Base-by-base conservation (phyloP, 768 basidiomycete genomes). In the Xerocomus spinulosus region DNA sequence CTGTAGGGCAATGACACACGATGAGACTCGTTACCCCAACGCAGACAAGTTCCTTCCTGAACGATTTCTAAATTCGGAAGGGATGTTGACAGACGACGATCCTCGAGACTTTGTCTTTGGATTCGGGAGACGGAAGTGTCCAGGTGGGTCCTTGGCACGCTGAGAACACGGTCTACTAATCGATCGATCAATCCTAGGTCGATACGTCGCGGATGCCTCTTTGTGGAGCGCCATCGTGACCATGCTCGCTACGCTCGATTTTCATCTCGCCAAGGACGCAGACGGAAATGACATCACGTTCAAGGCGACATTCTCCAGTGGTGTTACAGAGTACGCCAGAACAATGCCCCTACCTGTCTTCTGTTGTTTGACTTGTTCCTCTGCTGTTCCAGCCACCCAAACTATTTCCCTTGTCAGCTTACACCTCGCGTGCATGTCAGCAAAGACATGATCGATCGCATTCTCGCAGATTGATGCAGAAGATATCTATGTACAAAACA, bases 1-100 rank as follows among this genome's bases (percentile, higher is more conserved):
- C 17, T 33, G 17, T 17, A 58, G 45, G 50, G 44, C 15, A n/a
- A 54, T 57, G 28, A 23, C 47, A 3, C 44, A 44, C 21, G 52
- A 59, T n/a, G 50, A 54, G 34, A 20, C 28, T 20, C 50, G 44
- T 9, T 54, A 54, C 25, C 55, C 45, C 13, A 26, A 52, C 23
- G 33, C 45, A 17, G 38, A 43, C 8, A n/a, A 36, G 17, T 59
- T 57, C 23, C 33, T 48, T 8, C 46, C 57, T 14, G 55, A 54
- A 33, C 25, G 52, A 29, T 57, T 57, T 26, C 30, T 58, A 9
- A 32, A 48, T 38, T n/a, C 23, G 1, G 17, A 53, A 9, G 54
- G 54, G 6, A 23, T 5, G 8, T 20, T 58, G 15, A 58, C 34
- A 3, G 38, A 42, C 13, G 51, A 56, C 15, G 41, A 55, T 32